Base-by-base conservation (phyloP, 2,329 filamentous ascomycete species). In the Penicillium vulpinum region DNA sequence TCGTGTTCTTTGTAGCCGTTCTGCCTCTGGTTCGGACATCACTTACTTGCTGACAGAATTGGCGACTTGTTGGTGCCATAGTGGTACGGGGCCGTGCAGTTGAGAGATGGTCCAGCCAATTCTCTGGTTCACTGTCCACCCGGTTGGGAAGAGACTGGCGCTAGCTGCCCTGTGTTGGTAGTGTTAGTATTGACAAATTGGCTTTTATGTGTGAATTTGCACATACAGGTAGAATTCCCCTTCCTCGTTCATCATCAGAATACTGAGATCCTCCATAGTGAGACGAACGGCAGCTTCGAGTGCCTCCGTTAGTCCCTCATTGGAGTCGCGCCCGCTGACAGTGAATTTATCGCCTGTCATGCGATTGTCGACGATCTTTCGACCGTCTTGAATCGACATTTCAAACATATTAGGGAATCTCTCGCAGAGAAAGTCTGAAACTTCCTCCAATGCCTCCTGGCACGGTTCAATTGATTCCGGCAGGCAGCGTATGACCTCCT, bases 131-230 rank as follows among this genome's bases (percentile, higher is more conserved):
- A 83, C 73, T 22, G 75, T 76, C 80, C 80, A 83, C 8, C 81
- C 81, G 0, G 80, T 77, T 1, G 81, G 81, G 60, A 83, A 83
- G 5, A 83, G 69, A 15, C 79, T 83, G 5, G 81, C 81, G 44
- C 79, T 80, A 24, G 81, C 81, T 52, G 76, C 73, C 28, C 78
- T 81, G 54, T 21, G 36, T 36, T 24, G 22, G 10, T 24, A 21
- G 10, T n/a, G 41, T 63, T 36, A 59, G 55, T 16, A n/a, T 39
- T 31, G 9, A 18, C 8, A 4, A 8, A 11, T 46, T n/a, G 35
- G 11, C 13, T 41, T 38, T 7, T 3, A 31, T 28, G 22, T 11
- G 8, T 22, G 8, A 22, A 5, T 15, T n/a, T 21, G 15, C 3
- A 67, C 75, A 66, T 70, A 76, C 78, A 84, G 64, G 51, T 78